Base-by-base conservation (phyloP, 2,329 filamentous ascomycete genomes). In the Decorospora gaudefroyi region DNA sequence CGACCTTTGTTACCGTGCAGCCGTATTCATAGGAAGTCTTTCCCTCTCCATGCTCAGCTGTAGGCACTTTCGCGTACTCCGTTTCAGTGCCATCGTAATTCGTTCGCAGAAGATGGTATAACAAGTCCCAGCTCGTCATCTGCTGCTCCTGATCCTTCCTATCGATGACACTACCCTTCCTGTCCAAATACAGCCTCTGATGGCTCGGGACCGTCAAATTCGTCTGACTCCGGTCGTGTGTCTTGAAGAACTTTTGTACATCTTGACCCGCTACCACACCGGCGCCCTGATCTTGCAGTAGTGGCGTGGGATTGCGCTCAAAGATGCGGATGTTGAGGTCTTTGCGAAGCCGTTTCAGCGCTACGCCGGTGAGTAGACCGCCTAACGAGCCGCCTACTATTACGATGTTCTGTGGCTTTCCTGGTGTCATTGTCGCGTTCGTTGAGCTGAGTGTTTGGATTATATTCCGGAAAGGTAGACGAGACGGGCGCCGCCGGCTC, bases 121-220 rank as follows among this genome's bases (percentile, higher is more conserved):
- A 16, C 26, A 63, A 28, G 32, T 62, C 63, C 61, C 62, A 65
- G 41, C 62, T 65, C 3, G 58, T 65, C 60, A 62, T 65, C 7
- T 51, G 41, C 34, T 62, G 55, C 19, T 52, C 46, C 9, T 32
- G 54, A 9, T 59, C 39, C 21, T 63, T 53, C 6, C 49, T 38
- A 22, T 51, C 21, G 16, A 64, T 62, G 1, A 56, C 25, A 4
- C 53, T 46, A 7, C 61, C 61, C 2, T 16, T 34, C 19, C 36
- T 55, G 22, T 62, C 42, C 10, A 65, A 51, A 34, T 64, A 61
- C 13, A 58, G 28, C 7, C 59, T 45, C 19, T 55, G 42, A 7
- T 55, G 42, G 32, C 55, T 61, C 3, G 55, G 42, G 6, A 65
- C 42, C 1, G 53, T 35, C 19, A 64, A 29, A 4, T 38, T 31